These are phyloP conservation scores for Coniochaeta sp. DNA, from an alignment of 2,329 filamentous ascomycete genomes.

Conservation along the genomic window DNA sequence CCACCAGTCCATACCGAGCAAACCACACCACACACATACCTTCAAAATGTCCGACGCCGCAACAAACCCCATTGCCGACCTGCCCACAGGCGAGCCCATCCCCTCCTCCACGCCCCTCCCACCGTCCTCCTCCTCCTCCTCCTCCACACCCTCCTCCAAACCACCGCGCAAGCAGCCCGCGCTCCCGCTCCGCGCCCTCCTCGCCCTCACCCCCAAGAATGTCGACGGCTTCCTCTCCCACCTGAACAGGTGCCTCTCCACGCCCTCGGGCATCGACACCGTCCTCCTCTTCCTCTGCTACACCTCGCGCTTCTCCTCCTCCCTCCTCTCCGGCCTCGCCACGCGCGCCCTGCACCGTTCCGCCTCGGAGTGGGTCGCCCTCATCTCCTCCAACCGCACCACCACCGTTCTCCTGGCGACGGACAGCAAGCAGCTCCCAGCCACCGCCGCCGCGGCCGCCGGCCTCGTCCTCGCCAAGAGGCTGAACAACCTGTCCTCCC, in stretches of 20 bases:
- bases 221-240: slow-evolving; percentile 47
- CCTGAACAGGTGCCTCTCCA: slow-evolving; percentile 58
- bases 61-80: slow-evolving; percentile 13
- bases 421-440: slow-evolving; percentile 8
- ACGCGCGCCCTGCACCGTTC: slow-evolving; percentile 49
- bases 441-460: slow-evolving; percentile 26
- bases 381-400: slow-evolving; percentile 37
- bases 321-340: slow-evolving; percentile 39
- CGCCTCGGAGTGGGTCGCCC: slow-evolving; percentile 43
- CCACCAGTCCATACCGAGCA: background rate
- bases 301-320: slow-evolving; percentile 48
- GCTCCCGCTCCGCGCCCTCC: slow-evolving; percentile 18
- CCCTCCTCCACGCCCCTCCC: slow-evolving; percentile 11
- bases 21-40: background rate
- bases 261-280: slow-evolving; percentile 62
- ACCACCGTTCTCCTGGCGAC: slow-evolving; percentile 32
- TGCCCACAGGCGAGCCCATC: slow-evolving; percentile 18
- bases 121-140: slow-evolving; percentile 6
- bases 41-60: slow-evolving; percentile 2
- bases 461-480: slow-evolving; percentile 43
- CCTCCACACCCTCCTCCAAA: background rate
- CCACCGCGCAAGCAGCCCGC: slow-evolving; percentile 5
- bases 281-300: slow-evolving; percentile 65
- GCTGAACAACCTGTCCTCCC: slow-evolving; percentile 53
- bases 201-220: slow-evolving; percentile 30